Conservation (phyloP, 345 rosid genomes). For the Hibiscus trionum region DNA sequence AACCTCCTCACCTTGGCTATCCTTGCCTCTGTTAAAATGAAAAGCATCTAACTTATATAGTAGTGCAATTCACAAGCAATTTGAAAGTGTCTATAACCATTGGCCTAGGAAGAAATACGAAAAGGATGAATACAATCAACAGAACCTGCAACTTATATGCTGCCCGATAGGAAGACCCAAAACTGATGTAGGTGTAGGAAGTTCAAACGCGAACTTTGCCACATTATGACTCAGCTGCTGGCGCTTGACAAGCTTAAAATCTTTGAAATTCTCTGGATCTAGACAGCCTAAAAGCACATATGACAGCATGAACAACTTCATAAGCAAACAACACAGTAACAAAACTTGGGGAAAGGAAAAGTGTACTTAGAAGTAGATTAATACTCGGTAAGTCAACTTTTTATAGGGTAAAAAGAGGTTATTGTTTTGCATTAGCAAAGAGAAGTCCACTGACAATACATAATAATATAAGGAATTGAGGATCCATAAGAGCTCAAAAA, state of each 20-base stretch:
- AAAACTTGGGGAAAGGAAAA: background rate
- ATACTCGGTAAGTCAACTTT: background rate
- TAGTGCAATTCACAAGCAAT: background rate
- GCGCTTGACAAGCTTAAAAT: conserved; percentile 84
- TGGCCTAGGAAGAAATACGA: background rate
- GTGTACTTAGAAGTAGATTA: background rate
- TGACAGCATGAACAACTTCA: background rate
- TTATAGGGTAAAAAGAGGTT: background rate
- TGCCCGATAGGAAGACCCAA: conserved; percentile 98
- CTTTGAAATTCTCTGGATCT: conserved; percentile 85
- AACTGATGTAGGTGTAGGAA: conserved; percentile 66
- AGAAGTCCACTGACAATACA: background rate
- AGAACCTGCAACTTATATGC: conserved; percentile 91
- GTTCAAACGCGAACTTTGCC: conserved; percentile 78
- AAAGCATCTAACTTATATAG: background rate
- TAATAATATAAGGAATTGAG: background rate
- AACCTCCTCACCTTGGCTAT: conserved; percentile 79
- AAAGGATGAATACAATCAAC: conserved; percentile 3
- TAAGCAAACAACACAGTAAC: background rate
- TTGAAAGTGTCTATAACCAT: background rate
- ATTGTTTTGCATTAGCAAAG: background rate
- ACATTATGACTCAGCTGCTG: conserved; percentile 87
- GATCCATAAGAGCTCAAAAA: background rate
- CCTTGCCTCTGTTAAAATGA: conserved; percentile 57
- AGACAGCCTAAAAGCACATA: conserved; percentile 43